These are phyloP conservation scores for Coprinopsis marcescibilis DNA, from an alignment of 768 basidiomycete species.

Conservation along the genomic window DNA sequence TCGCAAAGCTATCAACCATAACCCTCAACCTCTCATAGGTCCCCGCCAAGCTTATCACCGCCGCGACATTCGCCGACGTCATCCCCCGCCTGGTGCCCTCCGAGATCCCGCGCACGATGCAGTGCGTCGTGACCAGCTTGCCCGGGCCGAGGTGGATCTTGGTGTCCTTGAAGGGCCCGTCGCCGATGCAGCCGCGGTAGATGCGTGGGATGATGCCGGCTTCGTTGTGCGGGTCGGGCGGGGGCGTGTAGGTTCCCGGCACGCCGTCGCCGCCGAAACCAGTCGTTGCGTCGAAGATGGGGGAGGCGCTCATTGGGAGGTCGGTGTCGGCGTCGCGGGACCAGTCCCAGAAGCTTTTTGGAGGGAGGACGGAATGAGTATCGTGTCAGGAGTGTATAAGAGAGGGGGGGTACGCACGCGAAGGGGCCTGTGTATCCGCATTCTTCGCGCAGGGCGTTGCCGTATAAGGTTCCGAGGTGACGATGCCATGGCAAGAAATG, in stretches of 20 bases:
- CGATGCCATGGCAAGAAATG: constrained; percentile 25
- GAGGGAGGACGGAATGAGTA: neutral
- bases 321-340: constrained; percentile 12
- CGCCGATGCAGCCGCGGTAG: constrained; percentile 5
- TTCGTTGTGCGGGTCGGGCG: constrained; percentile 2
- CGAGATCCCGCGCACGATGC: constrained; percentile 7
- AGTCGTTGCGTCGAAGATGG: constrained; percentile 13
- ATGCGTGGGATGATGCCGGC: neutral
- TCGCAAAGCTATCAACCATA: neutral
- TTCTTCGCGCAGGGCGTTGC: constrained; percentile 18
- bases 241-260: constrained; percentile 10
- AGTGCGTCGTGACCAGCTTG: neutral
- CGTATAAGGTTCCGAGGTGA: constrained; percentile 18
- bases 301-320: constrained; percentile 11
- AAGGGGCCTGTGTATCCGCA: constrained; percentile 21
- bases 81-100: neutral
- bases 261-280: constrained; percentile 19
- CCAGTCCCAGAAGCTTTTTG: constrained; percentile 19
- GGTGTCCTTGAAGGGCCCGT: constrained; percentile 5
- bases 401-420: constrained; percentile 13
- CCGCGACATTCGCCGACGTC: neutral
- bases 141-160: constrained; percentile 4
- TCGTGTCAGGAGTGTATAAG: neutral
- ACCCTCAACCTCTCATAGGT: neutral
- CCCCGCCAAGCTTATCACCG: neutral